Evolutionary conservation across 805 yeast species (phyloP).

Genomic region (Zygosaccharomyces kombuchaensis): DNA sequence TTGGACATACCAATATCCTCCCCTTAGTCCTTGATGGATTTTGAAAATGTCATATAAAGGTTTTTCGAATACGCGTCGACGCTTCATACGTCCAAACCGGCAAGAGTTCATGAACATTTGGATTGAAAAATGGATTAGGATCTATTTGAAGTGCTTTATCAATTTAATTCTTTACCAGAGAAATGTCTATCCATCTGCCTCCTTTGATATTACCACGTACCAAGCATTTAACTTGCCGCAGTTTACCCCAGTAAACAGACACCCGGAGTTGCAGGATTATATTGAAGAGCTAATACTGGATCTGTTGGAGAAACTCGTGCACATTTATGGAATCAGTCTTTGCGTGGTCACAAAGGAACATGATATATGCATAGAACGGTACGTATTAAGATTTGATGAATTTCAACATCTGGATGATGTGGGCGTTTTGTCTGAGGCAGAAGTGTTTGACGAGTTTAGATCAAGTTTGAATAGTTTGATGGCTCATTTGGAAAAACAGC

Average conservation of each 20-base stretch:
- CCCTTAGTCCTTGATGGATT: not conserved
- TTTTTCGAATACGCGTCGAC: not conserved
- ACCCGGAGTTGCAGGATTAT: conserved; percentile 42
- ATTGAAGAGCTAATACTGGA: conserved; percentile 34
- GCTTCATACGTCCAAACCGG: not conserved
- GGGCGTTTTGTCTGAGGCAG: conserved; percentile 20
- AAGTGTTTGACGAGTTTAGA: conserved; percentile 33
- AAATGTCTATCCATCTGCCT: conserved; percentile 35
- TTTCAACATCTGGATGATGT: conserved; percentile 24
- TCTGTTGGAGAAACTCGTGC: conserved; percentile 22
- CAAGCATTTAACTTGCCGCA: conserved; percentile 41
- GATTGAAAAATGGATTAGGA: conserved; percentile 27
- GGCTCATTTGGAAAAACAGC: conserved; percentile 24
- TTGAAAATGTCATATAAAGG: not conserved
- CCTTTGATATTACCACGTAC: conserved; percentile 36
- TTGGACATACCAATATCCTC: conserved; percentile 9
- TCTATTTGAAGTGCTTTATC: conserved; percentile 38
- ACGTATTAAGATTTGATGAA: conserved; percentile 32
- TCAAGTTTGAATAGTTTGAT: conserved; percentile 31
- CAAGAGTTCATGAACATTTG: conserved; percentile 19
- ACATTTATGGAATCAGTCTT: conserved; percentile 23
- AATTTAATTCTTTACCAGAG: conserved; percentile 37
- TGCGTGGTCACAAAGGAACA: conserved; percentile 23
- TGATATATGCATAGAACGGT: conserved; percentile 27
- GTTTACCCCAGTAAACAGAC: conserved; percentile 42